A percentile compares a stretch with the other conserved stretches of the same genome.
These are phyloP conservation scores for Ophiostoma australiae DNA, from an alignment of 2,329 filamentous ascomycete species.

Conservation along the genomic window DNA sequence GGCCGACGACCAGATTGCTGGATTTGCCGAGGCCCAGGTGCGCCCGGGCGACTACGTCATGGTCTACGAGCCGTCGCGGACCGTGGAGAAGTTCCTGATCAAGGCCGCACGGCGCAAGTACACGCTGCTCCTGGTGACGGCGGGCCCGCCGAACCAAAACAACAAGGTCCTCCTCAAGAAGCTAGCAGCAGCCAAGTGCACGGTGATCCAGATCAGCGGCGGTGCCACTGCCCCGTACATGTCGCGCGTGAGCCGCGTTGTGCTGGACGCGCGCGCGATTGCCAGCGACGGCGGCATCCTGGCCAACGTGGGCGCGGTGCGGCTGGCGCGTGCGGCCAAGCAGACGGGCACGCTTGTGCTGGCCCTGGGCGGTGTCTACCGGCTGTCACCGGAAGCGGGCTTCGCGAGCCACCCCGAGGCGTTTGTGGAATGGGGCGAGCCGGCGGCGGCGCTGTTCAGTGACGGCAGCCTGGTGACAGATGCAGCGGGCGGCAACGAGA, in stretches of 20 bases:
- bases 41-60: constrained; percentile 90
- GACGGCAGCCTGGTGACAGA: constrained; percentile 65
- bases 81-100: constrained; percentile 83
- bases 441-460: constrained; percentile 70
- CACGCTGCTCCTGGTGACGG: constrained; percentile 70
- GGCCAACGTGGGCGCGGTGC: constrained; percentile 74
- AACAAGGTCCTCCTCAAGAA: constrained; percentile 64
- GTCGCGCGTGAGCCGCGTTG: constrained; percentile 91
- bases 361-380: constrained; percentile 86
- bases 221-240: constrained; percentile 88
- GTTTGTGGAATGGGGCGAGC: constrained; percentile 80
- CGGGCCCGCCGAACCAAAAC: constrained; percentile 31
- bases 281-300: constrained; percentile 84
- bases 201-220: constrained; percentile 78
- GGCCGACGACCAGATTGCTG: constrained; percentile 88
- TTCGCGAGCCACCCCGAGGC: constrained; percentile 70
- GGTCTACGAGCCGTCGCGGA: constrained; percentile 78
- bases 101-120: constrained; percentile 90
- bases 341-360: constrained; percentile 80
- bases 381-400: constrained; percentile 76
- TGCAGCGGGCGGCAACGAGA: constrained; percentile 46
- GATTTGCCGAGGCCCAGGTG: constrained; percentile 84
- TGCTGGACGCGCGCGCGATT: constrained; percentile 81
- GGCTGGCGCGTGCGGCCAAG: constrained; percentile 79
- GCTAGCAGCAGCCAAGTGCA: constrained; percentile 70